Base-by-base conservation (phyloP, 306 rosid species). In the Fragaria iinumae region DNA sequence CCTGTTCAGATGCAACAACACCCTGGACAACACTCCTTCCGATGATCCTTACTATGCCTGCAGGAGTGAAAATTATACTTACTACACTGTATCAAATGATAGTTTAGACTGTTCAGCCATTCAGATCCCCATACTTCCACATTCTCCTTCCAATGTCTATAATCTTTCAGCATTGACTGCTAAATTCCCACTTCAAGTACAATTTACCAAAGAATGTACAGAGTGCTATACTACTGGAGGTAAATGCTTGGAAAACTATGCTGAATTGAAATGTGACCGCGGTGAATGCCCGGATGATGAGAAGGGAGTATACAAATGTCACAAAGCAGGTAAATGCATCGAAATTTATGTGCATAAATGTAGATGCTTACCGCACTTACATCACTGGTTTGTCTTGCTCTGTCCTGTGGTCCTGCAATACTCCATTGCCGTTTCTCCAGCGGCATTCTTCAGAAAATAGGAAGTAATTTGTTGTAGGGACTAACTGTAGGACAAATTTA, bases 171-270 rank as follows among this genome's bases (percentile, higher is more conserved):
- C 55, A 8, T 59, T 25, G 59, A 6, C 0, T 2, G 7, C 63
- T 73, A 11, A 0, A 0, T 73, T 79, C 29, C 0, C 0, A 0
- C 11, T 79, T 55, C 0, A 0, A 0, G 6, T 55, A 7, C 0
- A 0, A n/a, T 0, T 0, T 7, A 8, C 3, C 0, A 0, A 0
- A 0, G 5, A 13, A 11, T 79, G 83, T 43, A 0, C 0, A 0
- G 0, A 0, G 0, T 74, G 77, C 16, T 0, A 0, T 4, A 0
- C 0, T 0, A 0, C 2, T 2, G 7, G 2, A 1, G 77, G 67
- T 11, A 25, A 11, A 2, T 55, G 76, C 57, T 0, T 3, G 0
- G 6, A 2, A n/a, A 0, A 0, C 47, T 1, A 36, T 0, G 43
- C 8, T 16, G 0, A 36, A 14, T 4, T 3, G 5, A n/a, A 50